Conservation (phyloP, 225 moss, liverwort and hornwort genomes). For the Thuidium tamariscinum region DNA sequence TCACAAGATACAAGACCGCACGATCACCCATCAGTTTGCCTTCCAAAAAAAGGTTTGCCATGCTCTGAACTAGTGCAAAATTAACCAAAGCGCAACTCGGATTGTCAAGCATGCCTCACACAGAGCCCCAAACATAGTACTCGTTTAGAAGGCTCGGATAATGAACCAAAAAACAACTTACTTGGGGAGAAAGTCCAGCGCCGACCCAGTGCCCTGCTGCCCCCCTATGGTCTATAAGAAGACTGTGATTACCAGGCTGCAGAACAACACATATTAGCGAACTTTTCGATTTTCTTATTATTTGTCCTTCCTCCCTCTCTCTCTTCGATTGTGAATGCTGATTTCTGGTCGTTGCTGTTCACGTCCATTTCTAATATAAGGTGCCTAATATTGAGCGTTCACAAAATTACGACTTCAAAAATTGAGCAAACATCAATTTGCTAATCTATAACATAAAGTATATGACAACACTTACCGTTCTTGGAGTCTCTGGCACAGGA, state of each 20-base stretch:
- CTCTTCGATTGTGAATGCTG: background rate
- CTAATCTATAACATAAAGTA: background rate
- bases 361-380: background rate
- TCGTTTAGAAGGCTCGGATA: background rate
- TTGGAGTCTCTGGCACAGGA: conserved; percentile 65
- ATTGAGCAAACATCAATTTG: background rate
- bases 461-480: conserved; percentile 30
- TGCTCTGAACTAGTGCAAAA: background rate
- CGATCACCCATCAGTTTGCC: background rate
- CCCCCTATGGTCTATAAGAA: conserved; percentile 42
- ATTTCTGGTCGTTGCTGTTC: background rate
- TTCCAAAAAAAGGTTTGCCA: background rate
- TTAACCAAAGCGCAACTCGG: background rate
- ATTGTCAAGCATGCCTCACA: background rate
- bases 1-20: background rate
- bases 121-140: background rate
- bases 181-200: conserved; percentile 46
- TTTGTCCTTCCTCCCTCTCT: background rate
- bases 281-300: background rate
- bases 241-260: conserved; percentile 41
- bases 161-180: background rate
- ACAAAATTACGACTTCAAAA: background rate
- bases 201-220: conserved; percentile 43
- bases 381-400: background rate
- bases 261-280: conserved; percentile 4